phyloP scores from a whole-genome alignment of 1,139 yeast species.

The Pichiaceae sp. region DNA sequence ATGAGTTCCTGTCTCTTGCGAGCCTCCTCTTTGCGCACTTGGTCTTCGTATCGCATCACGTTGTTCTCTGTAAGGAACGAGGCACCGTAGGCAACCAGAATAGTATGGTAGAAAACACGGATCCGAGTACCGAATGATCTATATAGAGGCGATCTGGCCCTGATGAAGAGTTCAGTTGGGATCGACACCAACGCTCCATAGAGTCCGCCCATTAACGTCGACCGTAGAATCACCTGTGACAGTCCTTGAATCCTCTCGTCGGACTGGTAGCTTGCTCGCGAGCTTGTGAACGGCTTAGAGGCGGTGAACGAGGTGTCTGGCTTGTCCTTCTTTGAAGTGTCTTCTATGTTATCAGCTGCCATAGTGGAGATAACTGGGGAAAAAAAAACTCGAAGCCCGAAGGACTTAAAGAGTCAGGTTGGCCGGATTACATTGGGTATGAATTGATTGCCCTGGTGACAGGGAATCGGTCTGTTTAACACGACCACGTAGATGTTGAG shows the following conservation, averaged over 20 bases:
- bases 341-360: not conserved
- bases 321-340: too few relatives aligned
- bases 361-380: not conserved
- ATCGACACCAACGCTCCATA: conserved; percentile 27
- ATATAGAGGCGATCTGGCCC: conserved; percentile 27
- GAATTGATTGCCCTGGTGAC: too few relatives aligned
- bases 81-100: conserved; percentile 26
- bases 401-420: too few relatives aligned
- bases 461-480: too few relatives aligned
- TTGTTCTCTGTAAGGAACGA: conserved; percentile 25
- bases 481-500: too few relatives aligned
- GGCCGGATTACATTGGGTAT: too few relatives aligned
- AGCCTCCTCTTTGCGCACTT: conserved; percentile 22
- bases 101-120: conserved; percentile 26
- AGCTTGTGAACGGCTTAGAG: conserved; percentile 3
- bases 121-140: conserved; percentile 26
- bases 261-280: conserved; percentile 1
- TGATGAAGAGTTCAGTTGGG: conserved; percentile 24
- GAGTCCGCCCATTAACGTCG: conserved; percentile 24
- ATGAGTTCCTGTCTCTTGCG: conserved; percentile 21
- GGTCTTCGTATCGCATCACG: conserved; percentile 23
- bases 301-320: not conserved
- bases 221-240: conserved; percentile 19
- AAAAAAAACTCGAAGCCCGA: not conserved
- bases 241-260: conserved; percentile 12